Percentiles rank a stretch among this genome's conserved stretches.
Conservation (phyloP, 345 rosid genomes). For the Boechera stricta region DNA sequence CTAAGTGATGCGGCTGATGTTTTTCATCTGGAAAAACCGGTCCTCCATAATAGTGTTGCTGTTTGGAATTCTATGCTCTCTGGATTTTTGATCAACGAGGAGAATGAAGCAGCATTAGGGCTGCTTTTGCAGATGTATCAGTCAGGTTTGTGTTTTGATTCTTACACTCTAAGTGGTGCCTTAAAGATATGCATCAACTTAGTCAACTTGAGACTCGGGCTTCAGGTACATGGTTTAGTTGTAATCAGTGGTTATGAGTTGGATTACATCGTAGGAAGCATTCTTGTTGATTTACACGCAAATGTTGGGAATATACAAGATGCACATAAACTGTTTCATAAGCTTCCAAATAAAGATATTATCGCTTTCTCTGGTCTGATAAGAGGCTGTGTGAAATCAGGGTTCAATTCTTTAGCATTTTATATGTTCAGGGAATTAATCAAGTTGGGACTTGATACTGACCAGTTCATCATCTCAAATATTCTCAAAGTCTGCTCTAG, state of each 20-base stretch:
- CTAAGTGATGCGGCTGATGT: constrained; percentile 52
- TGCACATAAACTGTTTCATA: constrained; percentile 50
- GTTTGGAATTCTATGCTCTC: constrained; percentile 75
- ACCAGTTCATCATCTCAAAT: constrained; percentile 60
- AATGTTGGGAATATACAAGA: constrained; percentile 52
- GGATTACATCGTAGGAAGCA: constrained; percentile 67
- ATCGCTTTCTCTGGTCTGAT: constrained; percentile 71
- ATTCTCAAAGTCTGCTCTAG: constrained; percentile 67
- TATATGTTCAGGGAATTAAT: constrained; percentile 59
- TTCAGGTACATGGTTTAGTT: constrained; percentile 69
- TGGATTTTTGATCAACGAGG: constrained; percentile 56
- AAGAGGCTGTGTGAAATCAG: constrained; percentile 58
- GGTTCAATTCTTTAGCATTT: constrained; percentile 51
- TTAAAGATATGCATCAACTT: constrained; percentile 65
- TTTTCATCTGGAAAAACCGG: constrained; percentile 41
- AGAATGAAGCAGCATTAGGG: constrained; percentile 51
- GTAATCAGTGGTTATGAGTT: constrained; percentile 60
- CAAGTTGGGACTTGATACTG: constrained; percentile 47
- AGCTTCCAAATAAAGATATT: constrained; percentile 63
- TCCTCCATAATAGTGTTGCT: constrained; percentile 42
- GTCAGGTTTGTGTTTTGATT: constrained; percentile 55
- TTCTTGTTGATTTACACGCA: constrained; percentile 64
- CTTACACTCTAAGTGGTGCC: constrained; percentile 67
- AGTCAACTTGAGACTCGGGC: constrained; percentile 54
- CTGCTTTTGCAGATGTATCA: constrained; percentile 53